These are phyloP conservation scores for Oxyria digyna DNA, from an alignment of 148 eudicot species.

Conservation along the genomic window DNA sequence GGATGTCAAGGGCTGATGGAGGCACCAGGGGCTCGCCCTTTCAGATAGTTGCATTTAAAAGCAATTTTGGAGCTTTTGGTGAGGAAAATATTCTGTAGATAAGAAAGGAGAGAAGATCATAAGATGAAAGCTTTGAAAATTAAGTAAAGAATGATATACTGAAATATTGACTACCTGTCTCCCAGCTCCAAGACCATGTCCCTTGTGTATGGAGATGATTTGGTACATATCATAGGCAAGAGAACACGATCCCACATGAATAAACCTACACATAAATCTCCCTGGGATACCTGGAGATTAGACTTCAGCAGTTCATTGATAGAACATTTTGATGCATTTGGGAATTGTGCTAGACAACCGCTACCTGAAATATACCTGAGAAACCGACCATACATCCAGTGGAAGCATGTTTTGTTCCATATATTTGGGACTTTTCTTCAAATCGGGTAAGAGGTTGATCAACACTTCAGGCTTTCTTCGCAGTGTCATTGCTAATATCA, in stretches of 20 bases:
- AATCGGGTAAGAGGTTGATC: conserved; percentile 24
- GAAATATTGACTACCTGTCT: conserved; percentile 33
- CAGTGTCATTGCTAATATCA: conserved; percentile 42
- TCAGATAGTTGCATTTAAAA: conserved; percentile 46
- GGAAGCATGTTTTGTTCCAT: conserved; percentile 51
- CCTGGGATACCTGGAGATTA: conserved; percentile 34
- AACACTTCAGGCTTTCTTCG: conserved; percentile 50
- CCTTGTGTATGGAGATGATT: conserved; percentile 42
- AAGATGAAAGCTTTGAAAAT: background rate
- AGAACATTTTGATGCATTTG: background rate
- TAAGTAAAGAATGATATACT: background rate
- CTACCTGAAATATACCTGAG: conserved; percentile 29
- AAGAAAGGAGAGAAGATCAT: conserved; percentile 3
- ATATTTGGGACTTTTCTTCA: conserved; percentile 33
- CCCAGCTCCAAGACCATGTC: conserved; percentile 48
- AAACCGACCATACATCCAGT: conserved; percentile 36
- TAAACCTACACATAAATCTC: conserved; percentile 50
- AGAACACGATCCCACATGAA: conserved; percentile 34
- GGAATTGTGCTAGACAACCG: background rate
- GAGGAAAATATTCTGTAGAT: conserved; percentile 31
- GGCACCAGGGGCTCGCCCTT: conserved; percentile 62
- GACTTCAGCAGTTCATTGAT: background rate
- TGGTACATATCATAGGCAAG: conserved; percentile 41
- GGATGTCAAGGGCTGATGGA: conserved; percentile 42
- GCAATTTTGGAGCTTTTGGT: conserved; percentile 45